Base-by-base conservation (phyloP, 805 yeast genomes). In the Candida hungchunana region DNA sequence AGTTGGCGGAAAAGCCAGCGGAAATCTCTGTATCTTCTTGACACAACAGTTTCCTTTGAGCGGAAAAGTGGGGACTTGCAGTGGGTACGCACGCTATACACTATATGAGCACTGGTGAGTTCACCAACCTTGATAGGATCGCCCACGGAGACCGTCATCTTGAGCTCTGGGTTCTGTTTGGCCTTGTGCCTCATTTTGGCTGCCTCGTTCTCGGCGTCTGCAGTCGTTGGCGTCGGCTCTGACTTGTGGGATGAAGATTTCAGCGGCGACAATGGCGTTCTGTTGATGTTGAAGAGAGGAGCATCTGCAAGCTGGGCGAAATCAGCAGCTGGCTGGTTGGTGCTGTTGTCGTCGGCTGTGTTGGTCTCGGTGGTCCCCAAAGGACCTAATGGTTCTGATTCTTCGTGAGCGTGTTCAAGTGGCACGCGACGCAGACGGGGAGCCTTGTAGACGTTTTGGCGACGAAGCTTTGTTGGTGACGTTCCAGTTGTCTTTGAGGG, bases 41-140 rank as follows among this genome's bases (percentile, higher is more conserved):
- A 74, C 0, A 89, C 97, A 9, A 68, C 62, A 0, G 69, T 62
- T 31, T 72, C 77, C 8, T 62, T 54, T n/a, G 56, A 43, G 15
- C 55, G 48, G 31, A 64, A 53, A 18, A 46, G 26, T 30, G 59
- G 49, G 27, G 54, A 39, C 36, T 51, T 39, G 7, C 85, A 71
- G 32, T 60, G 70, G 12, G 94, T 77, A 22, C 72, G 73, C 16
- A 93, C 85, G 3, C 82, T 74, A 59, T 90, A 93, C 6, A 84
- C 95, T 3, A 90, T 84, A 57, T 93, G 96, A 2, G 95, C 83
- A 27, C 80, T 75, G 0, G 97, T 79, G 29, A 89, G 62, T 46
- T 93, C 98, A 4, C 96, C 96, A 5, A 93, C 89, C 56, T 85
- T 87, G 47, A 79, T 71, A 0, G 97, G 97, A 57, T 89, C 96